A percentile compares a stretch with the other conserved stretches of the same genome.
phyloP scores from a whole-genome alignment of 768 basidiomycete genomes.

The Collybiopsis confluens region DNA sequence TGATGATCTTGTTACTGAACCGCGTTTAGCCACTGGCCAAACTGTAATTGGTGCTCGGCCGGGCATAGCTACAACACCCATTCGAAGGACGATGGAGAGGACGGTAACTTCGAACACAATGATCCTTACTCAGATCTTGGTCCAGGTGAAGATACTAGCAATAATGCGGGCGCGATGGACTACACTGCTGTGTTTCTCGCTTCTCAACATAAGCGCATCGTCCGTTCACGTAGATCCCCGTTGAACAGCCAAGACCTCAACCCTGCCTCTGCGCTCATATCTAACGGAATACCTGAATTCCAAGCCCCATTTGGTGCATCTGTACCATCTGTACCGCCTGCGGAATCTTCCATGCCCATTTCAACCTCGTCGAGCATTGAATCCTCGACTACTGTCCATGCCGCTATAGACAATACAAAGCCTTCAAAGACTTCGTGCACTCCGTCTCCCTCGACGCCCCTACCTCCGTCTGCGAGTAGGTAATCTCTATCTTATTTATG shows the following conservation, averaged over 20 bases:
- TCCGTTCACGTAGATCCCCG: conserved; percentile 9
- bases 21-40: conserved; percentile 43
- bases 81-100: conserved; percentile 8
- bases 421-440: conserved; percentile 33
- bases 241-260: not conserved
- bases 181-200: not conserved
- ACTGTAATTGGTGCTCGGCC: conserved; percentile 46
- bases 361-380: conserved; percentile 15
- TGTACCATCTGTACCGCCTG: too few relatives aligned
- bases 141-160: conserved; percentile 1
- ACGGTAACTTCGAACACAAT: conserved; percentile 10
- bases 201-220: conserved; percentile 8
- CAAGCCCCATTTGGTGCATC: conserved; percentile 12
- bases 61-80: conserved; percentile 21
- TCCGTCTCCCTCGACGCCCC: conserved; percentile 41
- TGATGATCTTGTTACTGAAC: not conserved
- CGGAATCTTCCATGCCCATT: conserved; percentile 1
- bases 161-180: not conserved
- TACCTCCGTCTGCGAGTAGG: conserved; percentile 51
- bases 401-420: conserved; percentile 27
- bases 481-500: conserved; percentile 4
- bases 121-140: conserved; percentile 12
- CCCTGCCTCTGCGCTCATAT: not conserved
- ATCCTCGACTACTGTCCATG: conserved; percentile 28
- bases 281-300: conserved; percentile 1